A percentile compares a stretch with the other conserved stretches of the same genome.
These are phyloP conservation scores for Sugiyamaella marilandica DNA, from an alignment of 805 yeast species.

Conservation along the genomic window DNA sequence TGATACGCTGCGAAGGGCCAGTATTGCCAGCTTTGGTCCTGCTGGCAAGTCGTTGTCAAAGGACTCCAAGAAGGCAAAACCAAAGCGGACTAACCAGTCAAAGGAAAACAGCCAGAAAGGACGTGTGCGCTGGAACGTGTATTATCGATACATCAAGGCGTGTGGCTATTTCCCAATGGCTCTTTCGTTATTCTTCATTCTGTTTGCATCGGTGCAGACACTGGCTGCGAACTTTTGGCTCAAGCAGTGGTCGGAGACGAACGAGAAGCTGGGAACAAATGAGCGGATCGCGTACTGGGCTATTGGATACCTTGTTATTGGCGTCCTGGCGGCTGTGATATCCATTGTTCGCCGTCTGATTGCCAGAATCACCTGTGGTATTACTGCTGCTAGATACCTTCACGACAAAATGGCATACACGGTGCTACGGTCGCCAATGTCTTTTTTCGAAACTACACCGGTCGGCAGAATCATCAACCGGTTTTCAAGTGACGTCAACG, in stretches of 20 bases:
- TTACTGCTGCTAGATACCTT: conserved; percentile 32
- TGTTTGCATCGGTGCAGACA: conserved; percentile 46
- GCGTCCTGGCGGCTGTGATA: conserved; percentile 44
- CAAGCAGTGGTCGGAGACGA: conserved; percentile 85
- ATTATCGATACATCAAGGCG: conserved; percentile 68
- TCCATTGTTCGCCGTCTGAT: conserved; percentile 51
- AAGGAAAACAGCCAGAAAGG: conserved; percentile 75
- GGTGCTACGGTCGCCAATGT: conserved; percentile 87
- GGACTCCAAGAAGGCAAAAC: conserved; percentile 1
- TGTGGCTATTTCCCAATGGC: conserved; percentile 47
- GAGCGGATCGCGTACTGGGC: conserved; percentile 60
- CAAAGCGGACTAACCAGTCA: conserved; percentile 10
- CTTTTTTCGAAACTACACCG: conserved; percentile 92
- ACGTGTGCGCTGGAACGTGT: conserved; percentile 74
- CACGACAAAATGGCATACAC: conserved; percentile 70
- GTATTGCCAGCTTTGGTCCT: conserved; percentile 12
- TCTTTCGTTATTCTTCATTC: conserved; percentile 38
- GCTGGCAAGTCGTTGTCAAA: not conserved
- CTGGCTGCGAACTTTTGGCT: conserved; percentile 76
- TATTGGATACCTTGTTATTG: conserved; percentile 64
- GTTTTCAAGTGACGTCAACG: conserved; percentile 84
- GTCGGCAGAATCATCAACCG: conserved; percentile 87
- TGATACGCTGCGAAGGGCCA: conserved; percentile 20
- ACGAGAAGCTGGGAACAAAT: conserved; percentile 55
- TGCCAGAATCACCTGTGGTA: conserved; percentile 45